A percentile compares a stretch with the other conserved stretches of the same genome.
phyloP scores from a whole-genome alignment of 208 protist species.

The Trypanosomatidae sp. region DNA sequence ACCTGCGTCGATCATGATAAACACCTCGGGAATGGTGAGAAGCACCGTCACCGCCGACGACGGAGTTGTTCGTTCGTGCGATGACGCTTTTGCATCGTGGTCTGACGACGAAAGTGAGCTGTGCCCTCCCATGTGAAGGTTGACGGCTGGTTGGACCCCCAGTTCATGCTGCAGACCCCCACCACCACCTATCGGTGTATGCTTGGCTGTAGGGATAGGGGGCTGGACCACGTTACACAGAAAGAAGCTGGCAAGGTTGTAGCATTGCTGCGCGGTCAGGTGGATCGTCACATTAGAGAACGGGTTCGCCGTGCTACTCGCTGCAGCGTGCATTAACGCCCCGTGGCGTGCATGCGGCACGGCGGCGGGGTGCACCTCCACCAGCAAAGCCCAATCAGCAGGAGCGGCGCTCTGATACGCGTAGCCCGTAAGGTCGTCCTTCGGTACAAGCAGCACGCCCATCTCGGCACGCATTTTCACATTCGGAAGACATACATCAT shows the following conservation, averaged over 20 bases:
- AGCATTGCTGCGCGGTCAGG: conserved; percentile 10
- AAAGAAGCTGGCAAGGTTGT: conserved; percentile 11
- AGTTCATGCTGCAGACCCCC: neutral
- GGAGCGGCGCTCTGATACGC: conserved; percentile 5
- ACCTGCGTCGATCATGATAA: neutral
- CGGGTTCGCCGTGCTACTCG: neutral
- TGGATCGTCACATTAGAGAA: neutral
- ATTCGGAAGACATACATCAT: conserved; percentile 12
- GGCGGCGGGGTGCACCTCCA: conserved; percentile 13
- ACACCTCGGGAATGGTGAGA: conserved; percentile 1
- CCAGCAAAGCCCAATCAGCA: conserved; percentile 8
- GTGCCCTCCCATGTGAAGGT: neutral
- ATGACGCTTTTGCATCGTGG: neutral
- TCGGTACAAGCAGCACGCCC: conserved; percentile 23
- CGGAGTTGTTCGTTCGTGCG: neutral
- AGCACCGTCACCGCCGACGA: conserved; percentile 5
- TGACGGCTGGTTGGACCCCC: neutral
- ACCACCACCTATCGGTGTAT: neutral
- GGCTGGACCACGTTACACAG: conserved; percentile 11
- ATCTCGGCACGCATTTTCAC: conserved; percentile 17
- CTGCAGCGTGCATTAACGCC: neutral
- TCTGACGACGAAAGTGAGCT: neutral
- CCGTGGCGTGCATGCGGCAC: neutral
- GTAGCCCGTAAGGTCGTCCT: conserved; percentile 21
- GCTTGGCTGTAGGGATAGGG: neutral